These are phyloP conservation scores for Mycotypha africana DNA, from an alignment of 371 early-diverging fungal genomes.

Conservation along the genomic window DNA sequence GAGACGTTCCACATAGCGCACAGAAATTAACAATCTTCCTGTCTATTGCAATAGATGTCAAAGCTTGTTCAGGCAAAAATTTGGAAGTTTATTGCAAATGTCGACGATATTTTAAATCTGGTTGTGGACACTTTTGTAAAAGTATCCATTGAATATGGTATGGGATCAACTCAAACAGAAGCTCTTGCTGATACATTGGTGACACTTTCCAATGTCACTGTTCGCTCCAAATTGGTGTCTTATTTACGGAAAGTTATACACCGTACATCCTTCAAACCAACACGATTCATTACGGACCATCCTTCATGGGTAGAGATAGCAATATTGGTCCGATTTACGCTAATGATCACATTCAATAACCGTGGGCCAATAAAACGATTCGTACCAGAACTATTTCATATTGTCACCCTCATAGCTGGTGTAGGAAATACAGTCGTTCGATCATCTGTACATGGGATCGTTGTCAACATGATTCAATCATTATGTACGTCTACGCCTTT, in stretches of 20 bases:
- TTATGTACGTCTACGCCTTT: slow-evolving; percentile 64
- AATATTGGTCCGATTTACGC: slow-evolving; percentile 75
- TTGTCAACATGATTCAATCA: slow-evolving; percentile 85
- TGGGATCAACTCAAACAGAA: slow-evolving; percentile 74
- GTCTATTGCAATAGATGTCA: slow-evolving; percentile 45
- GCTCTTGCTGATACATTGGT: slow-evolving; percentile 78
- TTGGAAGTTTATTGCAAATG: slow-evolving; percentile 72
- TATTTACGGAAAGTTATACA: slow-evolving; percentile 61
- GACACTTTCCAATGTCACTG: slow-evolving; percentile 69
- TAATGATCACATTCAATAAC: slow-evolving; percentile 86
- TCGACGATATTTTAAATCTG: slow-evolving; percentile 71
- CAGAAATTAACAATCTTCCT: background rate
- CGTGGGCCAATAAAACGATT: slow-evolving; percentile 55
- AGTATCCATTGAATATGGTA: slow-evolving; percentile 70
- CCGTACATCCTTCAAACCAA: slow-evolving; percentile 64
- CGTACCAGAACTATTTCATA: slow-evolving; percentile 79
- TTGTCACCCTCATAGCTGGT: slow-evolving; percentile 72
- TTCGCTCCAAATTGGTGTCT: slow-evolving; percentile 71
- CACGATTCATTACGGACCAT: slow-evolving; percentile 67
- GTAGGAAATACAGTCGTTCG: slow-evolving; percentile 78
- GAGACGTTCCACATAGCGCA: background rate
- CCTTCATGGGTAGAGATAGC: slow-evolving; percentile 81
- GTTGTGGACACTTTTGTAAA: slow-evolving; percentile 73
- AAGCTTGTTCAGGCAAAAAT: slow-evolving; percentile 74
- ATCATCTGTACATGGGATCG: slow-evolving; percentile 79